A percentile compares a stretch with the other conserved stretches of the same genome.
Evolutionary conservation across 495 filamentous ascomycete genomes (phyloP).

Genomic region (Annulohypoxylon moriforme): DNA sequence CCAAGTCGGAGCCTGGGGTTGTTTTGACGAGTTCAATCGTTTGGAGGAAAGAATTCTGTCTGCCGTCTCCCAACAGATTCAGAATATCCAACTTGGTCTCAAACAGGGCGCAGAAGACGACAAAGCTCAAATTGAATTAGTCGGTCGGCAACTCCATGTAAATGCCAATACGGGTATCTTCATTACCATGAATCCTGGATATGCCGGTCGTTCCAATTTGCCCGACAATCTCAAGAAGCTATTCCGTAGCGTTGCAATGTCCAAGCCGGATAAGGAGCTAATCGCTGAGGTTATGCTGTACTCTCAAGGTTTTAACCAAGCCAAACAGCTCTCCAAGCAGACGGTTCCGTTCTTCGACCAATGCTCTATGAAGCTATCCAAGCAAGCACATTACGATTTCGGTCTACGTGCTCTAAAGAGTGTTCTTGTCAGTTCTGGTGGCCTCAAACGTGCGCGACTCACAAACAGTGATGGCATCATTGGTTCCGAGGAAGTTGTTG

Average conservation of each 20-base stretch:
- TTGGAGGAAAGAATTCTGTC: constrained; percentile 96
- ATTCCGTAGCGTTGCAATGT: constrained; percentile 99
- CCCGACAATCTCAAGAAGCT: constrained; percentile 99
- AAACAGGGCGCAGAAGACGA: constrained; percentile 81
- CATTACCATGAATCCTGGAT: constrained; percentile 99
- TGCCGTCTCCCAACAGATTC: constrained; percentile 97
- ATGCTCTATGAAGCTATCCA: constrained; percentile 82
- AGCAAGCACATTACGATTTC: constrained; percentile 99
- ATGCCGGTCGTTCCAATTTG: constrained; percentile 96
- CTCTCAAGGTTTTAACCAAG: constrained; percentile 97
- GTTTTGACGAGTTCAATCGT: constrained; percentile 99
- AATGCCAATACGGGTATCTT: constrained; percentile 96
- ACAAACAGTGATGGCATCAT: constrained; percentile 64
- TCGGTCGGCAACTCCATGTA: constrained; percentile 86
- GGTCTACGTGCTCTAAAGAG: constrained; percentile 97
- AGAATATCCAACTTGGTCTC: constrained; percentile 97
- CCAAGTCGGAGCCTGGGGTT: constrained; percentile 98
- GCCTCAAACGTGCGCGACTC: constrained; percentile 88
- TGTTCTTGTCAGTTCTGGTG: constrained; percentile 96
- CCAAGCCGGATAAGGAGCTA: constrained; percentile 98
- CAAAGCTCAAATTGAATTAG: constrained; percentile 89
- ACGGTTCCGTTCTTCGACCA: constrained; percentile 98
- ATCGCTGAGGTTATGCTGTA: constrained; percentile 99
- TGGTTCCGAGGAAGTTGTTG: constrained; percentile 78
- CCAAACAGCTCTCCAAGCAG: constrained; percentile 90